Percentiles rank a stretch among this genome's conserved stretches.
These are phyloP conservation scores for Wickerhamiella sorbophila DNA, from an alignment of 805 yeast genomes.

Conservation along the genomic window DNA sequence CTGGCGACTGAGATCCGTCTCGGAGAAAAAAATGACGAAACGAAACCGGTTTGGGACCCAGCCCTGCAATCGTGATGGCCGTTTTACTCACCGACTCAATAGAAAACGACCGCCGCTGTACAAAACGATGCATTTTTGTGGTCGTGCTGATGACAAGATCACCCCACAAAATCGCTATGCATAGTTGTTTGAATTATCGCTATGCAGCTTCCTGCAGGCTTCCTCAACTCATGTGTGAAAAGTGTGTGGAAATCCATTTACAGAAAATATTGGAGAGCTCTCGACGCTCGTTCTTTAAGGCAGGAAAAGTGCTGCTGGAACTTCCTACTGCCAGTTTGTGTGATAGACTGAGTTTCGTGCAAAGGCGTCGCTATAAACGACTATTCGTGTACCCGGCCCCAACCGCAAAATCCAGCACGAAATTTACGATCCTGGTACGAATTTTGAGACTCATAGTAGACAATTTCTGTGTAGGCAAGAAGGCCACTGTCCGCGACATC, in stretches of 20 bases:
- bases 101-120: background rate
- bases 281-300: background rate
- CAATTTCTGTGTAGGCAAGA: conserved; percentile 9
- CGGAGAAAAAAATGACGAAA: conserved; percentile 35
- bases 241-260: background rate
- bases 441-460: conserved; percentile 10
- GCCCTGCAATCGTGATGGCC: conserved; percentile 2
- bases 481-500: conserved; percentile 38
- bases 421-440: conserved; percentile 11
- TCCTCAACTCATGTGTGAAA: background rate
- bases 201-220: background rate
- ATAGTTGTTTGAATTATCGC: too few species aligned
- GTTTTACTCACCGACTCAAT: background rate
- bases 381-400: background rate
- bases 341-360: background rate
- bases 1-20: conserved; percentile 38
- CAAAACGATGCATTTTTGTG: background rate
- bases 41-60: conserved; percentile 5
- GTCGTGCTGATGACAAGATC: background rate
- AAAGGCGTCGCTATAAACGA: background rate
- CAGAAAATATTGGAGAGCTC: background rate
- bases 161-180: background rate
- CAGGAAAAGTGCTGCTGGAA: background rate
- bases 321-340: background rate
- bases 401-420: background rate